Evolutionary conservation across 768 basidiomycete genomes (phyloP), one percentile per base, ranked within the genome.

Genomic region (Lactifluus volemus): DNA sequence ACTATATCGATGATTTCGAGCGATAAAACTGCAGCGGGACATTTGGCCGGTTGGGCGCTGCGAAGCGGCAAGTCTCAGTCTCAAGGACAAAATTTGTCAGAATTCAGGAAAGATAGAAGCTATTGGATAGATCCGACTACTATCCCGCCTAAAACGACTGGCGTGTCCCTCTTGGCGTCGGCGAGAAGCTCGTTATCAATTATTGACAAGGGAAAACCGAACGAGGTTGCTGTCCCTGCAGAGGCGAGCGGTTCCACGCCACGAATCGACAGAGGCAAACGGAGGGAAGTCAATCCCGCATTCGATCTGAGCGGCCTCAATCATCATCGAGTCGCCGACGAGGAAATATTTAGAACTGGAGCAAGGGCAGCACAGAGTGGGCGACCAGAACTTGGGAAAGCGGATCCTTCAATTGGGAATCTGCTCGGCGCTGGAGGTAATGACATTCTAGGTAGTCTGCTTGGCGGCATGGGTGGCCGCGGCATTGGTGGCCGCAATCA

Each of bases 301-400:
- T 39, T 21, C 34, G 32, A 32, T 6, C 42, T 30, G 3, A 30
- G 42, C 14, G 17, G 21, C 29, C 9, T 11, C 30, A 12, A n/a
- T n/a, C n/a, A 34, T 11, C 49, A 9, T 38, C 44, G 44, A 21
- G 19, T 8, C 6, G 5, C 51, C 4, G 55, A 58, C 10, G 61
- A 58, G 9, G 56, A 62, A 30, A 53, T 62, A 25, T 7, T 58
- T 19, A 62, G 56, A 30, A 56, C 61, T n/a, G 61, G 51, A 36
- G 48, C 36, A 4, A 36, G 41, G 0, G 51, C 49, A 1, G 60
- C 55, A 21, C 44, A 61, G 19, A 49, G 60, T 49, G 14, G 61
- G 30, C 47, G 25, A 11, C 19, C 45, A 17, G 47, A 19, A 32
- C 45, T 58, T 15, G 39, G 50, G 2, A 38, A 30, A 1, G 42